Base-by-base conservation (phyloP, 257 asterid genomes). In the Przewalskia tangutica region DNA sequence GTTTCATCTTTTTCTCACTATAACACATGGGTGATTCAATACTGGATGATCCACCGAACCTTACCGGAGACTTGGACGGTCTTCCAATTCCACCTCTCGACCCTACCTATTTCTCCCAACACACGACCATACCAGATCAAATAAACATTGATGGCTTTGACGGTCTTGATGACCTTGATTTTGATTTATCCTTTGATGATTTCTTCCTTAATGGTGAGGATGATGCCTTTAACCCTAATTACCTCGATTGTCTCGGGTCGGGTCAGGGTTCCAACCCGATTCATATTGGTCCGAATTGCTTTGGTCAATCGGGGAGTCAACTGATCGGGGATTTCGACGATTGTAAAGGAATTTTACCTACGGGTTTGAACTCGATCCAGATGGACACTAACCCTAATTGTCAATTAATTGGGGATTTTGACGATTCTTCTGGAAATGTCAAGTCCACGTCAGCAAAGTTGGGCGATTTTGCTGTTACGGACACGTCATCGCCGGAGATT, bases 151-250 rank as follows among this genome's bases (percentile, higher is more conserved):
- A 27, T 27, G 32, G 32, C 32, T 27, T 27, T 27, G 32, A 27
- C 32, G 32, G 82, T 83, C 77, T 91, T 17, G 95, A 89, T 4
- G 95, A 86, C 56, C 85, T 93, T 16, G 97, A 91, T 81, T 90
- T 93, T 77, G 95, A 92, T 81, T 88, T 93, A 77, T 86, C 91
- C 34, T 88, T 94, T 80, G 98, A 91, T 14, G 98, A 93, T 87
- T 82, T 90, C 50, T 85, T 84, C 38, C 82, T 86, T 0, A 75
- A 92, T 55, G 89, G 53, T 40, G 81, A 84, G 8, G 89, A 51
- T 40, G 81, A 84, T 10, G 90, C 86, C n/a, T 81, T 77, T 36
- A 88, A 83, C 12, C 88, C 85, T 70, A 46, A 80, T 13, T 81
- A 80, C 13, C 10, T 84, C 9, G 77, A 84, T 85, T 68, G 84